These are phyloP conservation scores for Rhodotorula kratochvilovae DNA, from an alignment of 768 basidiomycete genomes.

Conservation along the genomic window DNA sequence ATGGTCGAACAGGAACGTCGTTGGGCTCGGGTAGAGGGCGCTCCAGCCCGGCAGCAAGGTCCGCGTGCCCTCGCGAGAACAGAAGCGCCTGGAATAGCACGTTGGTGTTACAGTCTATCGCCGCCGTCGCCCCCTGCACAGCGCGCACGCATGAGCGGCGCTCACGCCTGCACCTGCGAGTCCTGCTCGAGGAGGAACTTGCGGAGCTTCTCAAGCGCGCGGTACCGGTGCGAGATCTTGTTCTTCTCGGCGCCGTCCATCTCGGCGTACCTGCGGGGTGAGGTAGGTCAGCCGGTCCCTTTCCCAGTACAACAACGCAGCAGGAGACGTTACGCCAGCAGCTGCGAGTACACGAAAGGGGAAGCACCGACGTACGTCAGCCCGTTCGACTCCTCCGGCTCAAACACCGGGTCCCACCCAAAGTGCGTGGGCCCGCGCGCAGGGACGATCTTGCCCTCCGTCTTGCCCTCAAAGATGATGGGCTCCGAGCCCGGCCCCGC, in stretches of 20 bases:
- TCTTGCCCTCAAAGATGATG: constrained; percentile 77
- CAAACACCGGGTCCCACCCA: constrained; percentile 87
- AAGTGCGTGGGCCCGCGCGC: constrained; percentile 72
- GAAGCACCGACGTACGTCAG: constrained; percentile 59
- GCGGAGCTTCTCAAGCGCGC: constrained; percentile 64
- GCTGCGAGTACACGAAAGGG: no score
- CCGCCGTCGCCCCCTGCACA: not conserved
- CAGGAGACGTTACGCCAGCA: no score
- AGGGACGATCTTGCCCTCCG: constrained; percentile 82
- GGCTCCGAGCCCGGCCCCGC: constrained; percentile 74
- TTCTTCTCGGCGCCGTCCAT: constrained; percentile 65
- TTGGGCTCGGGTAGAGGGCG: no score
- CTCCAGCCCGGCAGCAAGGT: no score
- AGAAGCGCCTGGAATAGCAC: no score
- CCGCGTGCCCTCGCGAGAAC: no score
- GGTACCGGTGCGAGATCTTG: constrained; percentile 61
- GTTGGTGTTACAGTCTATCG: not conserved
- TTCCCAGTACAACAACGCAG: no score
- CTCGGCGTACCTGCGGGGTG: constrained; percentile 59
- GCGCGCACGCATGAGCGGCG: not conserved
- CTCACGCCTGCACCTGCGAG: not conserved
- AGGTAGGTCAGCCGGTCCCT: no score
- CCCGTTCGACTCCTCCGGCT: constrained; percentile 63
- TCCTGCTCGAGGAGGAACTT: constrained; percentile 49
- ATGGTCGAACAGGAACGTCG: no score